Evolutionary conservation across 192 early-diverging fungal genomes (phyloP).

Genomic region (Umbelopsis vinacea): DNA sequence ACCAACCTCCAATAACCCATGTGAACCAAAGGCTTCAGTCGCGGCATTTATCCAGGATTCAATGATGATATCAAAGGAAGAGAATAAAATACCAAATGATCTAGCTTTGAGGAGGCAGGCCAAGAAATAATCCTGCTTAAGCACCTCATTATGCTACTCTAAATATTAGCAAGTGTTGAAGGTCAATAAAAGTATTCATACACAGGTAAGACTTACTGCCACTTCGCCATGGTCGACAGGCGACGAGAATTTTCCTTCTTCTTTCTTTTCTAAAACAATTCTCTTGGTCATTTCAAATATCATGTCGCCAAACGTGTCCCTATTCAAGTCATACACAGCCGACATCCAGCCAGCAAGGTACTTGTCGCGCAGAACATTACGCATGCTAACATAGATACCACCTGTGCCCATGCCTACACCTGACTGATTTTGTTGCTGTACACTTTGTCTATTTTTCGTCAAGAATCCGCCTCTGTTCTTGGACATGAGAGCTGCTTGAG

Average conservation of each 20-base stretch:
- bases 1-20: constrained; percentile 10
- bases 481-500: constrained; percentile 23
- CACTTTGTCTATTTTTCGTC: constrained; percentile 17
- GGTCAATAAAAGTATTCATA: background rate
- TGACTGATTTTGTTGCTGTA: background rate
- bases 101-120: constrained; percentile 50
- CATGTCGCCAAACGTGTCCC: constrained; percentile 39
- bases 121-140: constrained; percentile 34
- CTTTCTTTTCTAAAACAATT: constrained; percentile 47
- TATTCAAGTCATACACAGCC: constrained; percentile 47
- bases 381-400: constrained; percentile 51
- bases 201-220: background rate
- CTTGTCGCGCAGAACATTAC: constrained; percentile 51
- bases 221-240: background rate
- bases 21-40: constrained; percentile 31
- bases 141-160: constrained; percentile 18
- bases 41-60: constrained; percentile 50
- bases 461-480: constrained; percentile 16
- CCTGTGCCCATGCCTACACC: constrained; percentile 39
- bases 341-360: constrained; percentile 56
- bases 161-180: background rate
- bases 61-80: constrained; percentile 43
- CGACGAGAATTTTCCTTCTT: constrained; percentile 18
- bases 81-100: constrained; percentile 48
- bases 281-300: constrained; percentile 45